Evolutionary conservation across 495 filamentous ascomycete genomes (phyloP).

Genomic region (Penicillium pulvis): DNA sequence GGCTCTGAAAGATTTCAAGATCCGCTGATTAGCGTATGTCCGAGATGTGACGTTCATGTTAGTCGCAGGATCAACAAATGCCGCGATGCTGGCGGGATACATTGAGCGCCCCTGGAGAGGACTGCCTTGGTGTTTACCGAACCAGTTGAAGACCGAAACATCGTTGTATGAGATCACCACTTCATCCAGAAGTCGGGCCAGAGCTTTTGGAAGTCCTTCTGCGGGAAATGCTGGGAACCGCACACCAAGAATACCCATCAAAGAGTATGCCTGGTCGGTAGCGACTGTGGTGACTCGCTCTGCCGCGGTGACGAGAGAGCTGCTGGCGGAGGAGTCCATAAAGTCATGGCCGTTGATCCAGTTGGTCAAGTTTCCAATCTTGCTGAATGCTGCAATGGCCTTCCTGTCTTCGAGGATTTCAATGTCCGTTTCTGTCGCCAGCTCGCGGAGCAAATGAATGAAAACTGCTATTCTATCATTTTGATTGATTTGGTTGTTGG

Average conservation of each 20-base stretch:
- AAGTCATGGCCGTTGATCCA: constrained; percentile 1
- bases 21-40: constrained; percentile 5
- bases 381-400: constrained; percentile 5
- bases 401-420: constrained; percentile 9
- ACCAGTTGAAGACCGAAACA: constrained; percentile 23
- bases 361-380: background rate
- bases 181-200: constrained; percentile 20
- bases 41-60: constrained; percentile 1
- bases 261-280: constrained; percentile 22
- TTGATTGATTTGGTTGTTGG: background rate
- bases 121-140: constrained; percentile 16
- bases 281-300: constrained; percentile 15
- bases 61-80: constrained; percentile 11
- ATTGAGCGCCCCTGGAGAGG: constrained; percentile 16
- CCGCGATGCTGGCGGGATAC: constrained; percentile 16
- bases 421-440: background rate
- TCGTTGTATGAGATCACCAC: constrained; percentile 17
- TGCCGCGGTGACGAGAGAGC: constrained; percentile 15
- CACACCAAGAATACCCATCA: constrained; percentile 25
- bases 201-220: constrained; percentile 20
- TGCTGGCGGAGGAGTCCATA: constrained; percentile 13
- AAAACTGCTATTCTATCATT: background rate
- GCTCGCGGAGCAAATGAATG: background rate
- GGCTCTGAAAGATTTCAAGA: constrained; percentile 12
- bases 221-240: constrained; percentile 21